Base-by-base conservation (phyloP, 1,284 basidiomycete genomes). In the Rhodotorula sp. region DNA sequence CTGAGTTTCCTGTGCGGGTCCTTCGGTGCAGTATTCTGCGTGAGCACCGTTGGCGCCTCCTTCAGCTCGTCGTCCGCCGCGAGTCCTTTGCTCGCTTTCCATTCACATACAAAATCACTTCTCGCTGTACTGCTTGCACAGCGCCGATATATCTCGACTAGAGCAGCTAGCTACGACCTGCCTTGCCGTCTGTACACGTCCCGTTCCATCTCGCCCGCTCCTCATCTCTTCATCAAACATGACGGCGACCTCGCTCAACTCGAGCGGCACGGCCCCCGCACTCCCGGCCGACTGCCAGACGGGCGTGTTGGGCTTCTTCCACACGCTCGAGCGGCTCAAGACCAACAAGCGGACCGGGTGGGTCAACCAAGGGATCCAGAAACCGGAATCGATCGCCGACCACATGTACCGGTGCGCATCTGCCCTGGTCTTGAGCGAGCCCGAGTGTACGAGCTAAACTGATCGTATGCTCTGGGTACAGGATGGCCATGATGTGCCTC, bases 301-400 rank as follows among this genome's bases (percentile, higher is more conserved):
- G 19, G 71, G 72, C 79, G 86, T 87, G 63, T 86, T 97, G 5
- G 92, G 90, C 0, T 95, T 95, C 80, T 89, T 97, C 70, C 93
- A 97, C 79, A 83, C 95, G 31, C 81, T 97, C 1, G 92, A 95
- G 81, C 84, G 88, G 76, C 83, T 97, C 55, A 97, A 97, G 92
- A 92, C 91, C 0, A 92, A 95, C 80, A 95, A 94, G 81, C 85
- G 93, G n/a, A 95, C 93, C 0, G 94, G 93, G 72, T 97, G 94
- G 93, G 86, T 93, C 38, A 86, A 93, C 74, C 86, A 92, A 78
- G 86, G 89, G 59, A 92, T 91, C 78, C 79, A 85, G 75, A 58
- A 62, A 60, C 62, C 59, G n/a, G 80, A 82, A 66, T 95, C 92
- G 76, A 95, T 97, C 73, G 89, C 93, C 5, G 95, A 98, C 80